phyloP scores from a whole-genome alignment of 495 filamentous ascomycete genomes.

The Lophiotrema nucula region DNA sequence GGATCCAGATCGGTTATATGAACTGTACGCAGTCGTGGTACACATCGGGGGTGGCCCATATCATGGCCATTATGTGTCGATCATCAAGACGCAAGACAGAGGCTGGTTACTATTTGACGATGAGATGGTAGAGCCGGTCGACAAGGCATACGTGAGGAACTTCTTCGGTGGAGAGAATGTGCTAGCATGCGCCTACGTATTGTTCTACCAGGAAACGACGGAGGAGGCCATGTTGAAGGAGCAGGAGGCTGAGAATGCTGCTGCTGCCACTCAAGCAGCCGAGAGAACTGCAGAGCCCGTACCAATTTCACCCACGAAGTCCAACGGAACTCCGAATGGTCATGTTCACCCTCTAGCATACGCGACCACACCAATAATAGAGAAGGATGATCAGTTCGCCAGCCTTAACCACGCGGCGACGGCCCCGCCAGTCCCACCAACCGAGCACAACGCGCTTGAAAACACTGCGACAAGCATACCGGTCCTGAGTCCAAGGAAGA shows the following conservation, averaged over 20 bases:
- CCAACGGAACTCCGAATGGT: conserved; percentile 35
- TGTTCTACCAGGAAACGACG: conserved; percentile 97
- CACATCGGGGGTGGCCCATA: conserved; percentile 98
- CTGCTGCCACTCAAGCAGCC: conserved; percentile 57
- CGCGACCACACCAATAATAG: conserved; percentile 44
- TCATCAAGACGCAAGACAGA: conserved; percentile 94
- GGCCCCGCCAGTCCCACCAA: conserved; percentile 49
- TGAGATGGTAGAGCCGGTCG: conserved; percentile 96
- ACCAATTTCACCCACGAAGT: not conserved
- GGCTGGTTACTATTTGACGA: conserved; percentile 98
- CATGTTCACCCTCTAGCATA: conserved; percentile 19
- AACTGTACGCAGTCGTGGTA: conserved; percentile 97
- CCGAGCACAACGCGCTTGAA: conserved; percentile 33
- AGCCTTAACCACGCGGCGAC: conserved; percentile 61
- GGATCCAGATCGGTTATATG: conserved; percentile 91
- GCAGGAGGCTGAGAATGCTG: conserved; percentile 74
- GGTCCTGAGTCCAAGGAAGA: conserved; percentile 38
- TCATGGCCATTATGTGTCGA: conserved; percentile 94
- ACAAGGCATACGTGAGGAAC: conserved; percentile 93
- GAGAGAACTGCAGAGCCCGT: conserved; percentile 11
- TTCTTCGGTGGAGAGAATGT: conserved; percentile 95
- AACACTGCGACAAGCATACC: conserved; percentile 27
- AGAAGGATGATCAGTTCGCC: conserved; percentile 54
- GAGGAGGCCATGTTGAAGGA: conserved; percentile 81
- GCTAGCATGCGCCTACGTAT: conserved; percentile 90